Evolutionary conservation across 2,329 filamentous ascomycete species (phyloP), one percentile per base, ranked within the genome.

Genomic region (Penicillium concentricum): DNA sequence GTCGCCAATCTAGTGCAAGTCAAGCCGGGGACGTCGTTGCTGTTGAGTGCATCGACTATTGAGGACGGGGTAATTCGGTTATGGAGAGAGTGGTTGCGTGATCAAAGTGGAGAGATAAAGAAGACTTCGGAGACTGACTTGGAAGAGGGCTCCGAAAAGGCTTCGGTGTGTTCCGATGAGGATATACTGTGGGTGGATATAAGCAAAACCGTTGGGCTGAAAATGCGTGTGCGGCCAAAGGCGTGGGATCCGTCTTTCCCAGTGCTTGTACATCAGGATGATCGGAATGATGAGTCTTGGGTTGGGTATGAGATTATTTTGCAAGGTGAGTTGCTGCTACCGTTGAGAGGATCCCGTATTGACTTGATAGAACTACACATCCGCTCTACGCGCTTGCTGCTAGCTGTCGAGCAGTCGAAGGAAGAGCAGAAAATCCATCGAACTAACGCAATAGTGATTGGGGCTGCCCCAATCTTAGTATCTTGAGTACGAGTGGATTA

Each of bases 241-340:
- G 77, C 77, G 69, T 70, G 75, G 67, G 73, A 71, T 67, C 66
- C 72, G 50, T 66, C 79, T 35, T 74, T 77, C 56, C 83, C 86
- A 1, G 70, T 89, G 15, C 75, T 90, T 6, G 18, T 57, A 30
- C 51, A 57, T n/a, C 32, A 57, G 13, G 73, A 85, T 16, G 76
- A 78, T 2, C 76, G 74, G 10, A 83, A 87, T 49, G 85, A 90
- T 52, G 86, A 91, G 44, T 73, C 82, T n/a, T 80, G 87, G 4
- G 84, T 90, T 10, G 85, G 81, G 52, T 94, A 91, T 69, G 82
- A 82, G 42, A 77, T 94, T 28, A 83, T 89, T 54, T 89, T 90
- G 67, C 80, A 90, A 82, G 87, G 89, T 91, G 76, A 57, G 80
- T 69, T 26, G 7, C 16, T 28, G 2, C 30, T 58, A 0, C 16